Evolutionary conservation across 495 filamentous ascomycete species (phyloP).

Genomic region (Tuber indicum): DNA sequence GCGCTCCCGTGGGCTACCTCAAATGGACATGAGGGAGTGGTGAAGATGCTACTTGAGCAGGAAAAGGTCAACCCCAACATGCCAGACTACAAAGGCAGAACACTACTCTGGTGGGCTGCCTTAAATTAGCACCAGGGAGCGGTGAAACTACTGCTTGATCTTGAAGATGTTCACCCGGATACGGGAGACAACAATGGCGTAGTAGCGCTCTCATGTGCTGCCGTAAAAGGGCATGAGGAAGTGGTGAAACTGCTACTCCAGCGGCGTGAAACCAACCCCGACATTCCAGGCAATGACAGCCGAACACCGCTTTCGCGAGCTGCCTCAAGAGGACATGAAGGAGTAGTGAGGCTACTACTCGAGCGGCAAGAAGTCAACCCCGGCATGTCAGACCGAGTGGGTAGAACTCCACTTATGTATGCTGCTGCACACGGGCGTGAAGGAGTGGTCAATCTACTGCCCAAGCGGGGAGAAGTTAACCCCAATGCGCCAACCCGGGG

Average conservation of each 20-base stretch:
- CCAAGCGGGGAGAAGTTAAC: too few species aligned
- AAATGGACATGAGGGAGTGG: slow-evolving; percentile 41
- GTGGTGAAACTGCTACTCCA: slow-evolving; percentile 37
- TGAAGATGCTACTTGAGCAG: slow-evolving; percentile 21
- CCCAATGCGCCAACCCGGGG: too few species aligned
- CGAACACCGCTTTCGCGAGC: slow-evolving; percentile 40
- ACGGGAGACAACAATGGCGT: too few species aligned
- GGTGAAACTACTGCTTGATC: too few species aligned
- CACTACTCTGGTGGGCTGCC: background rate
- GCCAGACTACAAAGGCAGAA: too few species aligned
- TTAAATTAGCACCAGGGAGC: background rate
- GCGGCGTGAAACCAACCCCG: background rate
- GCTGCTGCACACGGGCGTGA: too few species aligned
- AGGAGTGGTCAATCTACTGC: too few species aligned
- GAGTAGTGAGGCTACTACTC: slow-evolving; percentile 15
- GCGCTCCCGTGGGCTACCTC: slow-evolving; percentile 42
- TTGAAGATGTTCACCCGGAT: too few species aligned
- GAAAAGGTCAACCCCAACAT: background rate
- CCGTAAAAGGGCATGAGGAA: slow-evolving; percentile 30
- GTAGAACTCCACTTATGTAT: too few species aligned
- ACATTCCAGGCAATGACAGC: too few species aligned
- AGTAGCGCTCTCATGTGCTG: slow-evolving; percentile 27
- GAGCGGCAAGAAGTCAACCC: too few species aligned
- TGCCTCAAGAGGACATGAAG: slow-evolving; percentile 42
- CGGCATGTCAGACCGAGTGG: too few species aligned